Evolutionary conservation across 345 rosid genomes (phyloP).

Genomic region (Boechera divaricarpa): DNA sequence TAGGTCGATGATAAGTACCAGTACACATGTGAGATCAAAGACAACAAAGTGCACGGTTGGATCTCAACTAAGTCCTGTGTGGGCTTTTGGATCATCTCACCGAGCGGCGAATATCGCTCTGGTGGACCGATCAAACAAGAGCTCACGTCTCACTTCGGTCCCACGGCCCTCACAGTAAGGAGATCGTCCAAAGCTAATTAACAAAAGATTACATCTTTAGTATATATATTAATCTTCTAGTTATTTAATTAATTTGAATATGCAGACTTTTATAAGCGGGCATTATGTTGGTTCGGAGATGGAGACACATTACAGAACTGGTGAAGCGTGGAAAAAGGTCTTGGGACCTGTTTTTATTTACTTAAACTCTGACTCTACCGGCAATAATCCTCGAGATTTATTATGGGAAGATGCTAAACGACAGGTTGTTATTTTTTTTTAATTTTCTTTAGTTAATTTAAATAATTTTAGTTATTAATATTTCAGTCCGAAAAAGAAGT

Average conservation of each 20-base stretch:
- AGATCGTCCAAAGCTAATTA: neutral
- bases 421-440: slow-evolving; percentile 52
- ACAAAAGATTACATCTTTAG: neutral
- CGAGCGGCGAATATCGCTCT: slow-evolving; percentile 66
- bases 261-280: slow-evolving; percentile 80
- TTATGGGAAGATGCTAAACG: slow-evolving; percentile 87
- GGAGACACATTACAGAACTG: slow-evolving; percentile 53
- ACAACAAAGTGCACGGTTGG: slow-evolving; percentile 90
- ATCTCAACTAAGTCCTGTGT: slow-evolving; percentile 56
- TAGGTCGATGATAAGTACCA: slow-evolving; percentile 96
- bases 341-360: slow-evolving; percentile 79
- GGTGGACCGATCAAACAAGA: slow-evolving; percentile 90
- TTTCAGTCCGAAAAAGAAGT: slow-evolving; percentile 61
- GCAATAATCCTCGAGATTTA: neutral
- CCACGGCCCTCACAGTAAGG: slow-evolving; percentile 65
- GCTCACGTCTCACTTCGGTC: slow-evolving; percentile 83
- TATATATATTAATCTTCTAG: neutral
- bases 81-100: slow-evolving; percentile 91
- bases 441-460: neutral
- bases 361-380: slow-evolving; percentile 58
- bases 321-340: slow-evolving; percentile 86
- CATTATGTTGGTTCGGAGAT: slow-evolving; percentile 79
- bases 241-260: neutral
- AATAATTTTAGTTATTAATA: neutral
- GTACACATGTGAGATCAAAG: slow-evolving; percentile 63